These are phyloP conservation scores for Ramaria rubella DNA, from an alignment of 768 basidiomycete species.

Conservation along the genomic window DNA sequence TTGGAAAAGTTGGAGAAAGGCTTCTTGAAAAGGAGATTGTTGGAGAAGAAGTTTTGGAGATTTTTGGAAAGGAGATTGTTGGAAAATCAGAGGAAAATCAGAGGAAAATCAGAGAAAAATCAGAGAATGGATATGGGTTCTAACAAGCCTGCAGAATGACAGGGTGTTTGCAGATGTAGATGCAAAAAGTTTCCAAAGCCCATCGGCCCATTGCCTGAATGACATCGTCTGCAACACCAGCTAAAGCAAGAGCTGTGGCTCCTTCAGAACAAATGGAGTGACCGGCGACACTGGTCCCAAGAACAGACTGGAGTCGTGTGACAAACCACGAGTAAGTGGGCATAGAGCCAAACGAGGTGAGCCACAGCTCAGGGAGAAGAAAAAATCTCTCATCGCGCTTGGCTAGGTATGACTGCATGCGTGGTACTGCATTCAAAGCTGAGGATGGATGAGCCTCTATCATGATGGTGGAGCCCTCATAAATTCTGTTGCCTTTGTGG, in stretches of 20 bases:
- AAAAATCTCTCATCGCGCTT: constrained; percentile 1
- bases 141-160: neutral
- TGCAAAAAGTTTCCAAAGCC: constrained; percentile 4
- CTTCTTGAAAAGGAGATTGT: too few relatives aligned
- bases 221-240: constrained; percentile 1
- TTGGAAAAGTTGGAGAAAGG: too few relatives aligned
- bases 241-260: neutral
- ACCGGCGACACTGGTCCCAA: neutral
- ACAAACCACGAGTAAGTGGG: constrained; percentile 1
- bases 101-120: too few relatives aligned
- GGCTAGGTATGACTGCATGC: neutral
- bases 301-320: neutral
- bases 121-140: too few relatives aligned
- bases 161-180: constrained; percentile 10
- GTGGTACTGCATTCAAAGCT: neutral
- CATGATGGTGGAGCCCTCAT: constrained; percentile 19
- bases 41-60: too few relatives aligned
- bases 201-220: too few relatives aligned
- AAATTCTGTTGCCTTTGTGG: constrained; percentile 33
- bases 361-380: constrained; percentile 2
- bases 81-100: too few relatives aligned
- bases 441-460: neutral
- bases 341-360: neutral
- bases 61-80: too few relatives aligned
- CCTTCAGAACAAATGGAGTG: constrained; percentile 8